These are phyloP conservation scores for Immersiella caudata DNA, from an alignment of 495 filamentous ascomycete species.

Conservation along the genomic window DNA sequence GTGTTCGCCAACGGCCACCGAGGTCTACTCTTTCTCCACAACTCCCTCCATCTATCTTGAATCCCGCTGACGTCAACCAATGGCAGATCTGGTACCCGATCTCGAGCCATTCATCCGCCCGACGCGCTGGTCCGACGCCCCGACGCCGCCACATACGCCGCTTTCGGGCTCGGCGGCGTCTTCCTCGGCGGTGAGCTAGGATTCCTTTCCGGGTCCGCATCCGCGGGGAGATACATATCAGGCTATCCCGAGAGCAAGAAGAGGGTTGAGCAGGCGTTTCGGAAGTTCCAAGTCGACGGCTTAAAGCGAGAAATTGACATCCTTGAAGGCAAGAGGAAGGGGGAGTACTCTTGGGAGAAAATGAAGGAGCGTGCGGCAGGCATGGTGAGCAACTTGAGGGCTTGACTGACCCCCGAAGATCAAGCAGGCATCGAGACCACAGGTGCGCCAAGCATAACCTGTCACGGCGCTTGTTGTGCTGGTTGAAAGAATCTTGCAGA, in stretches of 20 bases:
- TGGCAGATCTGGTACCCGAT: conserved; percentile 63
- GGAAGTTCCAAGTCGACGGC: conserved; percentile 63
- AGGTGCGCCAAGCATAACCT: too few relatives aligned
- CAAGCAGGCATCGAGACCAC: too few relatives aligned
- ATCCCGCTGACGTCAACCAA: neutral
- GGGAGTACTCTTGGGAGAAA: conserved; percentile 19
- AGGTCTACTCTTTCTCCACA: conserved; percentile 47
- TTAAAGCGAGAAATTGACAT: conserved; percentile 59
- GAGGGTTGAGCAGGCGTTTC: conserved; percentile 67
- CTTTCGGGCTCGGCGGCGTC: conserved; percentile 62
- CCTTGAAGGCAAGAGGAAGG: conserved; percentile 47
- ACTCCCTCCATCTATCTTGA: neutral
- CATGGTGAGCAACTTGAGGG: conserved; percentile 20
- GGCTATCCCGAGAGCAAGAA: conserved; percentile 56
- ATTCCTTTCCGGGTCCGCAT: conserved; percentile 56
- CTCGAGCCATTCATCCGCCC: conserved; percentile 60
- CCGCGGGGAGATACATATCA: conserved; percentile 54
- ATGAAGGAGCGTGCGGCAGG: conserved; percentile 22
- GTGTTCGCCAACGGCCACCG: conserved; percentile 61
- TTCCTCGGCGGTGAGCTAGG: conserved; percentile 69
- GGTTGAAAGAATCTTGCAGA: too few relatives aligned
- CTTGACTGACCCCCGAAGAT: too few relatives aligned
- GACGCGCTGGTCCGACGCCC: conserved; percentile 60
- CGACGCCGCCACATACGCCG: conserved; percentile 64
- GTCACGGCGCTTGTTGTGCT: too few relatives aligned